Base-by-base conservation (phyloP, 306 rosid genomes). In the Glycine latifolia region DNA sequence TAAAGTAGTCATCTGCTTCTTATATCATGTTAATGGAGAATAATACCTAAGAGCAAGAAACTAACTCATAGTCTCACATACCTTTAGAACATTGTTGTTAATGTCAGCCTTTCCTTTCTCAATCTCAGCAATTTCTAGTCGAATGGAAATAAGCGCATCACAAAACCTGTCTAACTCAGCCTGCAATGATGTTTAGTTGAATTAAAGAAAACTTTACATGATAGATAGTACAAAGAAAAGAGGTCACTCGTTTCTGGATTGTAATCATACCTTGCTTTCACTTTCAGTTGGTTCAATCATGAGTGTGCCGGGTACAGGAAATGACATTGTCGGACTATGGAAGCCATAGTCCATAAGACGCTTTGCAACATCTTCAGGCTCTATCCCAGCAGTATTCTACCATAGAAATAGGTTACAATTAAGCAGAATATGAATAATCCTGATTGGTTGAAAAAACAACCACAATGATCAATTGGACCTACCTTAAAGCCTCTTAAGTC, bases 201-300 rank as follows among this genome's bases (percentile, higher is more conserved):
- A 41, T 56, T 48, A 31, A 59, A 77, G 52, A 83, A 77, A 53
- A 69, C 39, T 16, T 54, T 8, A 73, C 50, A 55, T 33, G 39
- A 47, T 26, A 55, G 74, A 66, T 61, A 70, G 37, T 54, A 11
- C 7, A 37, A 54, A 73, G 35, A 75, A 53, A 43, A 69, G 37
- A 49, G 26, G 17, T 13, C 6, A 15, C 16, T 76, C 48, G 17
- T 68, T 12, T 46, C 72, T 8, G 55, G 63, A 56, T 10, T 77
- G 75, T 4, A 60, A 33, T 89, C 41, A 44, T 68, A 92, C 99
- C 92, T 93, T 96, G 98, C 97, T 91, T 89, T 96, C 99, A 89
- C 99, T 96, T 81, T 96, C 99, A 59, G 98, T 93, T 77, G 99
- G 98, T 84, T 96, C 98, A 73, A 96, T 88, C 99, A 96, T 96